These are phyloP conservation scores for Elsinoe australis DNA, from an alignment of 2,329 filamentous ascomycete species.

Conservation along the genomic window DNA sequence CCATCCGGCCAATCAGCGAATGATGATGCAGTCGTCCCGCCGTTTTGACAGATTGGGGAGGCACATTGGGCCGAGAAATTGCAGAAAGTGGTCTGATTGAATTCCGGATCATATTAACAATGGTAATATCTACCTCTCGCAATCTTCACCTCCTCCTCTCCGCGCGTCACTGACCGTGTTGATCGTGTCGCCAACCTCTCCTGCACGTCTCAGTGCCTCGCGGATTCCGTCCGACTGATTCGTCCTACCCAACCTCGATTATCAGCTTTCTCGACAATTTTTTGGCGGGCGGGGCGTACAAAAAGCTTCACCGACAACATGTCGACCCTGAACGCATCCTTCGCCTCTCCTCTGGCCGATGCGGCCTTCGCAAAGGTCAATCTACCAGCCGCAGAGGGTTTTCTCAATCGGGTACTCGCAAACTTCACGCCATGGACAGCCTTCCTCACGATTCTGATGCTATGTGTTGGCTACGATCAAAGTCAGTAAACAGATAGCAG, in stretches of 20 bases:
- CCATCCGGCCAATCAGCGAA: constrained; percentile 1
- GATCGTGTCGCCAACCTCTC: neutral
- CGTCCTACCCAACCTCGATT: too few relatives aligned
- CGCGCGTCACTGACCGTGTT: too few relatives aligned
- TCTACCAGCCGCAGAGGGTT: constrained; percentile 34
- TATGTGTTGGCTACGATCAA: constrained; percentile 81
- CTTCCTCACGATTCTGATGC: constrained; percentile 59
- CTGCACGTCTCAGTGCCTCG: too few relatives aligned
- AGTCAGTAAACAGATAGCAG: constrained; percentile 63
- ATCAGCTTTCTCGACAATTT: too few relatives aligned
- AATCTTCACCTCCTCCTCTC: too few relatives aligned
- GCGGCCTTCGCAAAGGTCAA: constrained; percentile 52
- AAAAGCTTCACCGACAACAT: constrained; percentile 4
- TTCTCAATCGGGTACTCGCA: constrained; percentile 49
- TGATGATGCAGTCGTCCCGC: neutral
- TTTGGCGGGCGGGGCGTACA: constrained; percentile 7
- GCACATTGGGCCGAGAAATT: neutral
- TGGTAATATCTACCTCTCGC: too few relatives aligned
- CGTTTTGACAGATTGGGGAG: constrained; percentile 12
- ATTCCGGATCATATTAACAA: neutral
- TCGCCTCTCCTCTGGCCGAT: constrained; percentile 61
- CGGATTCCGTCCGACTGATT: too few relatives aligned
- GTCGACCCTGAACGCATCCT: constrained; percentile 51
- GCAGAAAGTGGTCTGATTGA: neutral
- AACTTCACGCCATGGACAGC: constrained; percentile 59